These are phyloP conservation scores for Chlamydomonas sp. DNA, from an alignment of 139 green algal species.

Conservation along the genomic window DNA sequence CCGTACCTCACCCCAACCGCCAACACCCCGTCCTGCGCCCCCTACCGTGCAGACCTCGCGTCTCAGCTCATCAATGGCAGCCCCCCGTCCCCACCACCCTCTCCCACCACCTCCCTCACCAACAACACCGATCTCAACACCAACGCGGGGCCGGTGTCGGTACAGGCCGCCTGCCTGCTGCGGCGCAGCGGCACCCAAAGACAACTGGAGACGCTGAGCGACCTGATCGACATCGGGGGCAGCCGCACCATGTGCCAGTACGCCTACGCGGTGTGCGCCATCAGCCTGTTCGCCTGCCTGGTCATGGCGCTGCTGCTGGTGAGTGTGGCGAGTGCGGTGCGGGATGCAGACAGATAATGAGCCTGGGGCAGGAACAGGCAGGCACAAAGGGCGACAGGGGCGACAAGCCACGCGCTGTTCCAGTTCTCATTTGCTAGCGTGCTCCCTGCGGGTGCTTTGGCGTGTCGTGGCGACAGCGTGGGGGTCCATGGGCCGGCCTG, in stretches of 20 bases:
- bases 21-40: no score
- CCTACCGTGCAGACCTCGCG: no score
- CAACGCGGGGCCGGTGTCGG: background rate
- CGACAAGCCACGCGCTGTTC: no score
- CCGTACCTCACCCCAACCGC: no score
- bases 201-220: background rate
- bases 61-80: no score
- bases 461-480: no score
- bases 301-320: slow-evolving; percentile 22
- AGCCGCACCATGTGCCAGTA: slow-evolving; percentile 15
- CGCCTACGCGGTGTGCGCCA: slow-evolving; percentile 5
- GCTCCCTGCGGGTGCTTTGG: no score
- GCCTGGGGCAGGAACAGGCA: no score
- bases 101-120: background rate
- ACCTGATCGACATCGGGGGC: background rate
- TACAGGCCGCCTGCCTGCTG: slow-evolving; percentile 23
- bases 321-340: background rate
- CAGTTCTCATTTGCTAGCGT: no score
- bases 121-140: background rate
- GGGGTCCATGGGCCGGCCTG: no score
- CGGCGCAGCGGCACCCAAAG: background rate
- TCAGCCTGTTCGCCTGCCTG: slow-evolving; percentile 26
- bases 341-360: background rate
- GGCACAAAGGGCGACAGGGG: no score
- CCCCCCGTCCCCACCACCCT: no score